A percentile compares a stretch with the other conserved stretches of the same genome.
These are phyloP conservation scores for Alternaria longipes DNA, from an alignment of 2,329 filamentous ascomycete species.

Conservation along the genomic window DNA sequence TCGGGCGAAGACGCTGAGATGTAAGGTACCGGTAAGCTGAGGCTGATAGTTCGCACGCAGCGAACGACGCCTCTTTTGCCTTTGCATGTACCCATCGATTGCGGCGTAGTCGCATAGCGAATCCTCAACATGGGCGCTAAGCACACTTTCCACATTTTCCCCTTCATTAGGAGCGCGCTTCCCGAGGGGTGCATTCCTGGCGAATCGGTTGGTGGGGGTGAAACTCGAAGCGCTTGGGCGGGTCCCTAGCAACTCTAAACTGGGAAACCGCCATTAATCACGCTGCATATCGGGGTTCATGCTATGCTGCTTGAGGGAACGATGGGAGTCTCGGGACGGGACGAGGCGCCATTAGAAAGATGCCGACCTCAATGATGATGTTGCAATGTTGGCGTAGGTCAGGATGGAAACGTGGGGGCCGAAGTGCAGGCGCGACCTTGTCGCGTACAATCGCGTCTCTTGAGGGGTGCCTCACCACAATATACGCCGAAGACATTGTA, in stretches of 20 bases:
- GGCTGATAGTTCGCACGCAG: slow-evolving; percentile 36
- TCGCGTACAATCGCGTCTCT: background rate
- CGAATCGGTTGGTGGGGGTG: slow-evolving; percentile 36
- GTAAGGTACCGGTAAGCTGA: slow-evolving; percentile 13
- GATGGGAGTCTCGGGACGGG: background rate
- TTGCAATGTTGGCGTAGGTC: background rate
- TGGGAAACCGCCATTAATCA: slow-evolving; percentile 7
- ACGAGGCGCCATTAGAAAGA: slow-evolving; percentile 1
- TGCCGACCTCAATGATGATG: background rate
- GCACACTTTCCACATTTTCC: background rate
- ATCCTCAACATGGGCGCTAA: slow-evolving; percentile 24
- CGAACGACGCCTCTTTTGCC: slow-evolving; percentile 36
- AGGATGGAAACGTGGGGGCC: background rate
- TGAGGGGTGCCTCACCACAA: background rate
- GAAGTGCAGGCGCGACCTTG: background rate
- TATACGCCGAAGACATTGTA: background rate
- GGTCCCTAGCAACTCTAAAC: slow-evolving; percentile 5
- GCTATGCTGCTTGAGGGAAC: background rate
- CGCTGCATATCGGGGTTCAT: background rate
- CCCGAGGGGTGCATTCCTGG: slow-evolving; percentile 16
- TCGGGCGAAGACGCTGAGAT: background rate
- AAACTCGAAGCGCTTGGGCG: slow-evolving; percentile 37
- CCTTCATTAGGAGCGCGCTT: slow-evolving; percentile 33
- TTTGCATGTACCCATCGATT: slow-evolving; percentile 9
- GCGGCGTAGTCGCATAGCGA: slow-evolving; percentile 35